A percentile compares a stretch with the other conserved stretches of the same genome.
Evolutionary conservation across 345 rosid genomes (phyloP).

Genomic region (Brassica carinata): DNA sequence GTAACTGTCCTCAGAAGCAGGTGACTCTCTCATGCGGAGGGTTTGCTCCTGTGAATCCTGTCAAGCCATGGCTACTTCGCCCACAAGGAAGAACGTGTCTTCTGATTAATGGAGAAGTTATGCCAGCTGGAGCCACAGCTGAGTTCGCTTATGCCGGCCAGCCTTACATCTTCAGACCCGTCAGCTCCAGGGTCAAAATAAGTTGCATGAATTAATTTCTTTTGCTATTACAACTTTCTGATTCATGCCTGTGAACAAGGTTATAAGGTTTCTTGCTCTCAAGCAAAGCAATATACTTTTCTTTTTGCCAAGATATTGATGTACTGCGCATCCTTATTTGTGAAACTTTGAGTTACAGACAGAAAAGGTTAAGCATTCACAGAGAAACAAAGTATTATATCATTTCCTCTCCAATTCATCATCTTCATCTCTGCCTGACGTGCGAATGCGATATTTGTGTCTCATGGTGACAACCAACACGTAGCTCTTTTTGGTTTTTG

Average conservation of each 20-base stretch:
- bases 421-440: background rate
- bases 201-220: constrained; percentile 2
- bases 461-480: background rate
- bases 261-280: background rate
- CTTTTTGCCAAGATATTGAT: background rate
- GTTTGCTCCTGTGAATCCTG: constrained; percentile 31
- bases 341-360: constrained; percentile 10
- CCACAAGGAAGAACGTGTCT: constrained; percentile 28
- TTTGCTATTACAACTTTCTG: background rate
- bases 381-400: background rate
- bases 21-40: constrained; percentile 33
- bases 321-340: background rate
- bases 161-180: constrained; percentile 31
- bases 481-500: background rate
- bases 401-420: background rate
- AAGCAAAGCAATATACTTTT: background rate
- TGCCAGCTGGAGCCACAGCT: constrained; percentile 11
- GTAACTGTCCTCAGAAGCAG: constrained; percentile 17
- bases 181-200: background rate
- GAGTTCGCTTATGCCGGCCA: constrained; percentile 22
- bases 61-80: constrained; percentile 12
- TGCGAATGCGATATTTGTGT: background rate
- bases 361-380: background rate
- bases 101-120: constrained; percentile 20
- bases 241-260: constrained; percentile 2